Base-by-base conservation (phyloP, 176 grass and related monocot genomes). In the Oryza longistaminata region DNA sequence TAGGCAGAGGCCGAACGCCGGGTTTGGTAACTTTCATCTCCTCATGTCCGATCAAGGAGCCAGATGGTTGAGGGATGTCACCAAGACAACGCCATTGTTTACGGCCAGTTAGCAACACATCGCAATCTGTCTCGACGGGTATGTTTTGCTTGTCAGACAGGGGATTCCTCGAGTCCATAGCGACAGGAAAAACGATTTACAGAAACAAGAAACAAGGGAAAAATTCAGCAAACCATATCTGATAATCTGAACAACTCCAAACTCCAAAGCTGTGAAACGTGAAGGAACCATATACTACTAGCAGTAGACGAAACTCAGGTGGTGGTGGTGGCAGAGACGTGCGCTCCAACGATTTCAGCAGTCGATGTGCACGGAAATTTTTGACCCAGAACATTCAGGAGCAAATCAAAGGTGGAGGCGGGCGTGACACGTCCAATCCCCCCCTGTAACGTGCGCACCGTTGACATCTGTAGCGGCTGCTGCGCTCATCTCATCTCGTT, bases 321-420 rank as follows among this genome's bases (percentile, higher is more conserved):
- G 29, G 29, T 31, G 27, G 68, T 31, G 76, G 73, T 40, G 64
- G 64, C 48, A 27, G 82, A 45, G 78, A 55, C 78, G 71, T 85
- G 81, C 31, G 31, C 40, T 46, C 8, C 24, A 40, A 62, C 21
- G 9, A 11, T 71, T 60, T 11, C 64, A 24, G 35, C 35, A 37
- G 46, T 34, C 25, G 3, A 50, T n/a, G 64, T 1, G 87, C 48
- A 73, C 21, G 27, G 33, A 10, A 77, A 17, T 17, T 43, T 34
- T 62, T 62, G 80, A 70, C 52, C 80, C 42, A 24, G 4, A 44
- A 82, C 50, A 42, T 24, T 62, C 58, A 62, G 9, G 21, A 61
- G 58, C 21, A n/a, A n/a, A 61, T 3, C 58, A 24, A 10, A 24
- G 21, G 9, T 24, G 9, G 5, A 5, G n/a, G 58, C 4, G 46